Evolutionary conservation across 371 early-diverging fungal genomes (phyloP), one percentile per base, ranked within the genome.

Genomic region (Polyrhizophydium stewartii): DNA sequence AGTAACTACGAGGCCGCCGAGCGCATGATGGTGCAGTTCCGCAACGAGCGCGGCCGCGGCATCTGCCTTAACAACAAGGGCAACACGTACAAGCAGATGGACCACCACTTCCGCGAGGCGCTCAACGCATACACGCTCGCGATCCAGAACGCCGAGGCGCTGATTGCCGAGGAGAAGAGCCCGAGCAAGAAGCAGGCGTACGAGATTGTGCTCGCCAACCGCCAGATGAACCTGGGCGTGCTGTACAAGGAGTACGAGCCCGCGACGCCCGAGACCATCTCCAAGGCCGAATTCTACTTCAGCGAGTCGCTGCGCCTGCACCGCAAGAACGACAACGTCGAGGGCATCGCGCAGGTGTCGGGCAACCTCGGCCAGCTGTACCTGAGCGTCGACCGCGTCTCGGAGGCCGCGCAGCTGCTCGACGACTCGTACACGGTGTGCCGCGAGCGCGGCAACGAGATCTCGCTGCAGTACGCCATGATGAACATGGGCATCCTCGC

Each of bases 331-430:
- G 71, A 70, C 57, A 58, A 60, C 55, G 12, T 67, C 10, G 67
- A 66, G 32, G 71, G 71, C 16, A 66, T 70, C 30, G 71, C 71
- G 16, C 67, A 70, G 53, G 62, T 56, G 19, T 66, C 66, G 6
- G 64, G 67, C 17, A 70, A 70, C 58, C 40, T 70, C 21, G 67
- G 67, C 17, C 71, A 70, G 59, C 58, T 70, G 22, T 58, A 58
- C 52, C 59, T 70, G 32, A 61, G 55, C 6, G 24, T 31, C 21
- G 47, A 56, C 16, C 3, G 40, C 31, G 7, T 60, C 37, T 30
- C 12, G 22, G 47, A 58, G 27, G 71, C 67, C 16, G 61, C 35
- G 24, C 56, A 56, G 56, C 50, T 60, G 32, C 55, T 66, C 62
- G 9, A 35, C 12, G 66, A 70, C 38, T 63, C 67, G 19, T 70